Evolutionary conservation across 1,284 basidiomycete genomes (phyloP).

Genomic region (Blastosporella zonata): DNA sequence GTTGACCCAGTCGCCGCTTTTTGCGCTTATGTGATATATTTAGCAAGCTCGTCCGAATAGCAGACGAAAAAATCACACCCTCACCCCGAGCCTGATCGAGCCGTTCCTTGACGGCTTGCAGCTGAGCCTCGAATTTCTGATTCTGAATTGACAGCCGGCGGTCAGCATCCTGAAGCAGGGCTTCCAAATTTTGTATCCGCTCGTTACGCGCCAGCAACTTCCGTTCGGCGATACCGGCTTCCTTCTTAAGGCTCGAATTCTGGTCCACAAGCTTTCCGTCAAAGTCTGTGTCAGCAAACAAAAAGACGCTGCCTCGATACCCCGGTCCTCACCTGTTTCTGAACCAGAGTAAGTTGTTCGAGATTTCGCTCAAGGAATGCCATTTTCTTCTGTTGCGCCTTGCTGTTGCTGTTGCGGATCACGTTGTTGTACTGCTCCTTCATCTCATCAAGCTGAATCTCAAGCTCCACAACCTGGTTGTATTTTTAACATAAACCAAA

Average conservation of each 20-base stretch:
- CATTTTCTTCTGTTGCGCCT: slow-evolving; percentile 99
- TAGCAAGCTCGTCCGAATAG: slow-evolving; percentile 15
- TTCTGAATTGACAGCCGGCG: slow-evolving; percentile 89
- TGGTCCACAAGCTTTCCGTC: slow-evolving; percentile 88
- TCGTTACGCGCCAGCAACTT: slow-evolving; percentile 96
- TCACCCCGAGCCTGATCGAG: slow-evolving; percentile 89
- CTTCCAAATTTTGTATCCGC: slow-evolving; percentile 94
- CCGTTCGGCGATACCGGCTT: slow-evolving; percentile 94
- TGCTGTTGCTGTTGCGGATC: slow-evolving; percentile 95
- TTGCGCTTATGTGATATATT: slow-evolving; percentile 53
- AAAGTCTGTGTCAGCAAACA: slow-evolving; percentile 9
- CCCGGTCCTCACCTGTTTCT: slow-evolving; percentile 82
- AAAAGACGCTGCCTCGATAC: neutral
- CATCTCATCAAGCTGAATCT: slow-evolving; percentile 98
- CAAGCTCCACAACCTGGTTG: slow-evolving; percentile 91
- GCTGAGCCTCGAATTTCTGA: slow-evolving; percentile 91
- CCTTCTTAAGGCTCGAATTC: slow-evolving; percentile 97
- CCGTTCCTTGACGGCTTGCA: slow-evolving; percentile 89
- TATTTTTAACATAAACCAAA: slow-evolving; percentile 12
- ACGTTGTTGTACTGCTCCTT: slow-evolving; percentile 99
- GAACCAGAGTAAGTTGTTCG: slow-evolving; percentile 92
- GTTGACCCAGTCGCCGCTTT: slow-evolving; percentile 69
- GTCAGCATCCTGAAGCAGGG: slow-evolving; percentile 90
- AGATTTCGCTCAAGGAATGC: slow-evolving; percentile 97
- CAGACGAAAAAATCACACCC: slow-evolving; percentile 24